These are phyloP conservation scores for Wolfiporia cocos DNA, from an alignment of 1,284 basidiomycete genomes.

Conservation along the genomic window DNA sequence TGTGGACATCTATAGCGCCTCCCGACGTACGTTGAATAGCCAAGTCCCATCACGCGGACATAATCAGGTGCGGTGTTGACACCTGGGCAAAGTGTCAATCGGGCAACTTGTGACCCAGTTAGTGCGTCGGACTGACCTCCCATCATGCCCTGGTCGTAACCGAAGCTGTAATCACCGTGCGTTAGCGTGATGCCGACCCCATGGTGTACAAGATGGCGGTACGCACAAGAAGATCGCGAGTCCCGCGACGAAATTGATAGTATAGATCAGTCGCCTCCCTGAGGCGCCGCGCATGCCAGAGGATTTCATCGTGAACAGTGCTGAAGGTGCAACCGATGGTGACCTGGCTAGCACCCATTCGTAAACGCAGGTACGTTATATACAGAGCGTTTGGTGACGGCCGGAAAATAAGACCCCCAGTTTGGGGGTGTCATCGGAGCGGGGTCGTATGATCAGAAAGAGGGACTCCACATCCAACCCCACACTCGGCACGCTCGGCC, in stretches of 20 bases:
- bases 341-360: not conserved
- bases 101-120: not conserved
- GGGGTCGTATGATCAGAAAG: no score
- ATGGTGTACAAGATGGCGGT: not conserved
- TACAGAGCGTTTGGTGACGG: not conserved
- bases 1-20: no score
- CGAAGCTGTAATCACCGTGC: constrained; percentile 31
- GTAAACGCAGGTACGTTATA: not conserved
- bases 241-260: constrained; percentile 34
- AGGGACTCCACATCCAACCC: no score
- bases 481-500: no score
- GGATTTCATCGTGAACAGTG: constrained; percentile 11
- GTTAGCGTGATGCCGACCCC: not conserved
- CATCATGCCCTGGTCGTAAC: constrained; percentile 55
- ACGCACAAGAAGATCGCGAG: constrained; percentile 44
- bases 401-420: not conserved
- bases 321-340: not conserved
- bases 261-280: constrained; percentile 26
- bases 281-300: constrained; percentile 16
- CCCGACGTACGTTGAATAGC: constrained; percentile 29
- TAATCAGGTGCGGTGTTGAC: constrained; percentile 46
- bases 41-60: constrained; percentile 37
- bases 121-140: constrained; percentile 22
- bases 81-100: constrained; percentile 12
- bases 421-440: no score